Evolutionary conservation across 2,329 filamentous ascomycete genomes (phyloP).

Genomic region (Emmonsiellopsis sp.): DNA sequence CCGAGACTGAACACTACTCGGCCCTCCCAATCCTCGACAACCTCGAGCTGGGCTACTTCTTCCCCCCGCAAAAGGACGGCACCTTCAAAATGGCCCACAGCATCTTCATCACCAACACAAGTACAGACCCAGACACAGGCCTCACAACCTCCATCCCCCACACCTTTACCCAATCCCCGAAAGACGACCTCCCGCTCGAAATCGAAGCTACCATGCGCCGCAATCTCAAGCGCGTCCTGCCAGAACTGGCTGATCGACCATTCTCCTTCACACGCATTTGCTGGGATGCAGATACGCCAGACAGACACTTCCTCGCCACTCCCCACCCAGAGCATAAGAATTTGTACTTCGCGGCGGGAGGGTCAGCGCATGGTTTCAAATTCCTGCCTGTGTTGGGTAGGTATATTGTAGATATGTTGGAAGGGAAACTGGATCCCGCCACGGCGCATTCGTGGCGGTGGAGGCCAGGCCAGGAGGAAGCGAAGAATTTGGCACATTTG

Average conservation of each 20-base stretch:
- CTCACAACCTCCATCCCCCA: slow-evolving; percentile 47
- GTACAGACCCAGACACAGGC: slow-evolving; percentile 30
- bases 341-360: slow-evolving; percentile 42
- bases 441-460: slow-evolving; percentile 40
- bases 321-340: slow-evolving; percentile 37
- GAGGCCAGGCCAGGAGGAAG: slow-evolving; percentile 37
- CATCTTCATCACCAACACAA: slow-evolving; percentile 20
- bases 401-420: slow-evolving; percentile 42
- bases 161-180: slow-evolving; percentile 43
- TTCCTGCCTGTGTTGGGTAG: slow-evolving; percentile 44
- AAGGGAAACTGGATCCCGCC: slow-evolving; percentile 35
- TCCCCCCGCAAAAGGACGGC: slow-evolving; percentile 25
- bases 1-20: slow-evolving; percentile 39
- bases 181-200: slow-evolving; percentile 36
- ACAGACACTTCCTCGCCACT: slow-evolving; percentile 46
- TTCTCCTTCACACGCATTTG: slow-evolving; percentile 26
- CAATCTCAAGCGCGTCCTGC: slow-evolving; percentile 41
- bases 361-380: slow-evolving; percentile 46
- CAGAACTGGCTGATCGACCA: slow-evolving; percentile 37
- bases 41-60: slow-evolving; percentile 42
- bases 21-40: slow-evolving; percentile 44
- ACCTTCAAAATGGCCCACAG: neutral
- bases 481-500: slow-evolving; percentile 6
- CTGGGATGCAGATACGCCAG: slow-evolving; percentile 44
- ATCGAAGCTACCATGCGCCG: slow-evolving; percentile 39